These are phyloP conservation scores for Mortierella alpina DNA, from an alignment of 192 early-diverging fungal genomes.

Conservation along the genomic window DNA sequence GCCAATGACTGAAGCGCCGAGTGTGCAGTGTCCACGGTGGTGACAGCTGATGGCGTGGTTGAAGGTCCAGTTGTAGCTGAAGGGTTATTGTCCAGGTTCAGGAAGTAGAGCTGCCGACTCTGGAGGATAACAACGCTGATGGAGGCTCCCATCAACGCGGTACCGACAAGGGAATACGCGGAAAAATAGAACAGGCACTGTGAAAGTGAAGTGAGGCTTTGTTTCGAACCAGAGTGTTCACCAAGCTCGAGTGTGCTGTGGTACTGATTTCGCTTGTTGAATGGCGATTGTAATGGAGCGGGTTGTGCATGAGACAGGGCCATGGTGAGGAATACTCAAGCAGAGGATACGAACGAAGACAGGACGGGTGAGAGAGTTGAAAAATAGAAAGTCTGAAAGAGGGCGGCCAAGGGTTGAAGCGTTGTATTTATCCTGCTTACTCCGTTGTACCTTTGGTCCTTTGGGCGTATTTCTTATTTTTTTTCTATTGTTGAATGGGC, in stretches of 20 bases:
- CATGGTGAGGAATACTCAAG: not conserved
- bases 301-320: not conserved
- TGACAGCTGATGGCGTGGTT: not conserved
- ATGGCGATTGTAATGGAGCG: too few relatives aligned
- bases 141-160: constrained; percentile 34
- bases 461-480: too few relatives aligned
- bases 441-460: too few relatives aligned
- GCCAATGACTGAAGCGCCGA: too few relatives aligned
- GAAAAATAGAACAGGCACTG: constrained; percentile 6
- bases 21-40: not conserved
- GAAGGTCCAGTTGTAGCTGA: not conserved
- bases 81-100: not conserved
- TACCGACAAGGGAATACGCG: constrained; percentile 13
- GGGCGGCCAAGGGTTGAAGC: too few relatives aligned
- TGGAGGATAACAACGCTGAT: constrained; percentile 25
- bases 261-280: not conserved
- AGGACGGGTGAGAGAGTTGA: too few relatives aligned
- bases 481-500: too few relatives aligned
- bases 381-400: too few relatives aligned
- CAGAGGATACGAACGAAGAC: too few relatives aligned
- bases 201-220: not conserved
- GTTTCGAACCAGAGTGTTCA: too few relatives aligned
- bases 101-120: constrained; percentile 8
- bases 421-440: too few relatives aligned
- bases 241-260: not conserved